Evolutionary conservation across 2,329 filamentous ascomycete genomes (phyloP), one percentile per base, ranked within the genome.

Genomic region (Calonectria crousiana): DNA sequence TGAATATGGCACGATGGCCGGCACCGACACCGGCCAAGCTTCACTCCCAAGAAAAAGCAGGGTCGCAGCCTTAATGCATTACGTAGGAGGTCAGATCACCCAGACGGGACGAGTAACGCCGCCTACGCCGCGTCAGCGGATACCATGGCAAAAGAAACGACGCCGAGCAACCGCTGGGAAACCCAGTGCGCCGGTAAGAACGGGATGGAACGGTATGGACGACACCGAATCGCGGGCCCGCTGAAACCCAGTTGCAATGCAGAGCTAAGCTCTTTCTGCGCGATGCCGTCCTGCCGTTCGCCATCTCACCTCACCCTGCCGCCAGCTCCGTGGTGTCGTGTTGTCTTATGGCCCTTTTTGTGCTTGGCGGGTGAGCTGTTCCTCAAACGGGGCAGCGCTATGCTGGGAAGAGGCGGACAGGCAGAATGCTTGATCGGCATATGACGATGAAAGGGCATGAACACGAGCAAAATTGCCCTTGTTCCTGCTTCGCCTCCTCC

Each of bases 381-480:
- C 60, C 23, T 47, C 53, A 28, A 38, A 34, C n/a, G 34, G 41
- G 66, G 44, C 67, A 49, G 58, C 58, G 66, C 71, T 66, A 41
- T 51, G 56, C 71, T 69, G 60, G 60, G 71, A 44, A 47, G 53
- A 73, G 66, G 47, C 28, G 16, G 58, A 52, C 49, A 41, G 53
- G 44, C 47, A 52, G 38, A 51, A 60, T 47, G 56, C 71, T 74
- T 64, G 69, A 47, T 56, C 34, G 62, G 53, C 52, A 74, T 26
- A 71, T 53, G 56, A 72, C 67, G 67, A 64, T 51, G 67, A 34
- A 44, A 47, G 41, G 28, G 62, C 73, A 53, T 64, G 56, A 44
- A 73, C 65, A 69, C 51, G 67, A 66, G 69, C 68, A 53, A 52
- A 71, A 56, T 68, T 36, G 47, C 47, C 53, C 52, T 51, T 64